Evolutionary conservation across 2,329 filamentous ascomycete genomes (phyloP).

Genomic region (Berkeleyomyces rouxiae): DNA sequence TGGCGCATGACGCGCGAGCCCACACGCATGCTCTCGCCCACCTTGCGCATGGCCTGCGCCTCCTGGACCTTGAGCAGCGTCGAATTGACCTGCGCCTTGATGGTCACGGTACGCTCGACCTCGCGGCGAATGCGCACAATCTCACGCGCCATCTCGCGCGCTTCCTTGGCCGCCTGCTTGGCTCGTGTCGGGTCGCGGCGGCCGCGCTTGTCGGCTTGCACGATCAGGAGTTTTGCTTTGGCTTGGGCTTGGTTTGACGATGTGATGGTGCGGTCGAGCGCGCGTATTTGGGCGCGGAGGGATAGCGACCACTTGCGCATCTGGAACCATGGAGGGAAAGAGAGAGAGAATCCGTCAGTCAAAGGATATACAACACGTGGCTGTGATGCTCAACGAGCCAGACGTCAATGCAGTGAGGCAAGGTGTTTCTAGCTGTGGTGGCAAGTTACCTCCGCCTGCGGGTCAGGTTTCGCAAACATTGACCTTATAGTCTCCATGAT

Average conservation of each 20-base stretch:
- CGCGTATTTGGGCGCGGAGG: constrained; percentile 77
- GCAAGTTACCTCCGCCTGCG: constrained; percentile 62
- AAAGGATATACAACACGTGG: neutral
- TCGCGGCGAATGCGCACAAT: constrained; percentile 70
- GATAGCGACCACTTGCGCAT: constrained; percentile 89
- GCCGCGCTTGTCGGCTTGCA: constrained; percentile 65
- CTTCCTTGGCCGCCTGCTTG: constrained; percentile 64
- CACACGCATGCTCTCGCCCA: constrained; percentile 76
- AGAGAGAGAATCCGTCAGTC: neutral
- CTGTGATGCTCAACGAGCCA: neutral
- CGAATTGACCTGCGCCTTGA: constrained; percentile 78
- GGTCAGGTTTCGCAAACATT: constrained; percentile 83
- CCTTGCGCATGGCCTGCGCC: constrained; percentile 87
- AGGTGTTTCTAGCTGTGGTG: neutral
- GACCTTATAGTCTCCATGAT: constrained; percentile 74
- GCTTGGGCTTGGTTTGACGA: constrained; percentile 61
- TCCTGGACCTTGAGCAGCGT: constrained; percentile 97
- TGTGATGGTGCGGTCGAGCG: constrained; percentile 83
- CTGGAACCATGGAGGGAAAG: constrained; percentile 29
- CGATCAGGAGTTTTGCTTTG: constrained; percentile 73
- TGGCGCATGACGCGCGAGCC: constrained; percentile 94
- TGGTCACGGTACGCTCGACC: constrained; percentile 57
- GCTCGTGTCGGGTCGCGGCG: constrained; percentile 64
- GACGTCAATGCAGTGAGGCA: neutral
- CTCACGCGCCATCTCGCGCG: constrained; percentile 76